Evolutionary conservation across 2,329 filamentous ascomycete genomes (phyloP), one percentile per base, ranked within the genome.

Genomic region (Blumeriella jaapii): DNA sequence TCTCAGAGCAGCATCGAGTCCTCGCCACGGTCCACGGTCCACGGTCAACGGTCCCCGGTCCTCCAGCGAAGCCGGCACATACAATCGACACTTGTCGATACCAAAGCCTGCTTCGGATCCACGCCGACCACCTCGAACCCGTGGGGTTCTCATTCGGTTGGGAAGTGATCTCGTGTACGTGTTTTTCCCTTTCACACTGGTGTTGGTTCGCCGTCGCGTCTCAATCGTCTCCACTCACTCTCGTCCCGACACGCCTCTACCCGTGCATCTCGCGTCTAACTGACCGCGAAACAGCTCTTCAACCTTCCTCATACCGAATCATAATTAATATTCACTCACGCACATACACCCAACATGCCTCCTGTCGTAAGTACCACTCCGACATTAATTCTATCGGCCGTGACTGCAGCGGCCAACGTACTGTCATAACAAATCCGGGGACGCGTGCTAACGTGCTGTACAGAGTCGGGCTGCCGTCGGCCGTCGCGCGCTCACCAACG

Each of bases 401-500:
- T n/a, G 23, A 2, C 12, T 7, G 19, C 34, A 4, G 6, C 31
- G n/a, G 20, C 15, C 13, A 14, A 19, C 14, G 13, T 9, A 29
- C 24, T 23, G 17, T 28, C 17, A 46, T 45, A 25, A 15, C 10
- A 27, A n/a, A n/a, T 4, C 4, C 12, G 25, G 8, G 25, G 4
- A 27, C 25, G 17, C 23, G 45, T 43, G 53, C 59, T 66, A 67
- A 69, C 60, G 50, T 18, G 25, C 29, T n/a, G 19, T 13, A 30
- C 42, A 47, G 55, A 79, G 80, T 67, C 80, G 82, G 18, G 33
- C 33, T 61, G 67, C 73, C 58, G 68, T 76, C 54, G 74, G 81
- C 61, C 72, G 77, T 59, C 80, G 86, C 63, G 72, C 77, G 59
- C 71, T 80, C 53, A 81, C 80, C 48, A 91, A 93, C 61, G 87